phyloP scores from a whole-genome alignment of 331 rosid species.

The Quercus phellos region DNA sequence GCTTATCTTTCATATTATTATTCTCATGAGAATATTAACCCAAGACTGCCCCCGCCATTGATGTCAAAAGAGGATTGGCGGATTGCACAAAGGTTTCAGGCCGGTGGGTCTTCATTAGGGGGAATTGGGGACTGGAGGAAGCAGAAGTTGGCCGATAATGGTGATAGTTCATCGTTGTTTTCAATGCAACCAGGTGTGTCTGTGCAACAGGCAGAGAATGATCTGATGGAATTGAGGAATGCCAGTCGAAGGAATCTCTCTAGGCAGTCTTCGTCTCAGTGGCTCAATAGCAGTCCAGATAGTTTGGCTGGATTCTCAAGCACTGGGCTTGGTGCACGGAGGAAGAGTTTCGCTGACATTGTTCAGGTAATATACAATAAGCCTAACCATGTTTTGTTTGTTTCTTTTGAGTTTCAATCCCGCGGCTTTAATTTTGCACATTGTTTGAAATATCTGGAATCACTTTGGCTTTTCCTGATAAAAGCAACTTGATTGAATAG shows the following conservation, averaged over 20 bases:
- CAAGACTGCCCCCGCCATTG: slow-evolving; percentile 83
- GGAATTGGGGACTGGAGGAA: slow-evolving; percentile 71
- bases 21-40: slow-evolving; percentile 74
- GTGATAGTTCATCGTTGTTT: slow-evolving; percentile 59
- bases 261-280: slow-evolving; percentile 44
- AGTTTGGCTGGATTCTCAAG: slow-evolving; percentile 44
- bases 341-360: slow-evolving; percentile 75
- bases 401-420: slow-evolving; percentile 15
- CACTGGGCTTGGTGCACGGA: slow-evolving; percentile 61
- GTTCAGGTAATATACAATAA: slow-evolving; percentile 58
- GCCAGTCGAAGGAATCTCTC: slow-evolving; percentile 44
- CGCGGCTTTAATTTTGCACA: not conserved
- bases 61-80: slow-evolving; percentile 98
- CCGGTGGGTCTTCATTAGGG: slow-evolving; percentile 51
- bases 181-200: slow-evolving; percentile 73
- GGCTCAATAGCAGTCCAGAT: slow-evolving; percentile 46
- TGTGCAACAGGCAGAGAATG: slow-evolving; percentile 56
- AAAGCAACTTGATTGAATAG: slow-evolving; percentile 10
- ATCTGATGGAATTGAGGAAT: slow-evolving; percentile 60
- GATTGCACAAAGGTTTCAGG: slow-evolving; percentile 80
- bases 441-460: slow-evolving; percentile 12
- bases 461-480: slow-evolving; percentile 1
- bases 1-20: slow-evolving; percentile 81
- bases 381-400: not conserved
- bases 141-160: slow-evolving; percentile 32